Evolutionary conservation across 305 asterid genomes (phyloP).

Genomic region (Fraxinus dipetala): DNA sequence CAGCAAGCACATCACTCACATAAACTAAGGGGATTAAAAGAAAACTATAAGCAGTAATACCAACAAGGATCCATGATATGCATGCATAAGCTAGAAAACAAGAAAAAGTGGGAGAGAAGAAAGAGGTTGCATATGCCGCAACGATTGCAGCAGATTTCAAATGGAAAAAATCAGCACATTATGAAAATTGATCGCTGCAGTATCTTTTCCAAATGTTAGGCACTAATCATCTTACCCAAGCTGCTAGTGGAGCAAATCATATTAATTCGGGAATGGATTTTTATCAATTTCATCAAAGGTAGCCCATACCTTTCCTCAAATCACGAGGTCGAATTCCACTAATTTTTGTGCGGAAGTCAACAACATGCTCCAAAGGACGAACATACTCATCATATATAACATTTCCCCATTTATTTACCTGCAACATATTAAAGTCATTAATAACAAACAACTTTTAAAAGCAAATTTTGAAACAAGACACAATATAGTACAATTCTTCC

Average conservation of each 20-base stretch:
- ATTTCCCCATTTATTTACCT: constrained; percentile 92
- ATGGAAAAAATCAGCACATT: neutral
- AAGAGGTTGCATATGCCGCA: neutral
- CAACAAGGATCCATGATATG: neutral
- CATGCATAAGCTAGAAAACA: neutral
- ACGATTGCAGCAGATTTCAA: neutral
- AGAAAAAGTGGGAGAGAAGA: neutral
- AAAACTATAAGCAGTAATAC: neutral
- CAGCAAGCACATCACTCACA: neutral
- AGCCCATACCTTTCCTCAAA: constrained; percentile 63
- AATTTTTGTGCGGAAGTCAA: constrained; percentile 84
- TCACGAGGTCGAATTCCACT: constrained; percentile 92
- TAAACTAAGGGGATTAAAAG: neutral
- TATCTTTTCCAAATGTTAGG: neutral
- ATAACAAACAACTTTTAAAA: constrained; percentile 11
- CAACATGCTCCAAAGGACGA: constrained; percentile 76
- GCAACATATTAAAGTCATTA: constrained; percentile 28
- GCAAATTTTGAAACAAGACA: neutral
- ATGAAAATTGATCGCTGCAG: neutral
- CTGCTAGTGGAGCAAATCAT: neutral
- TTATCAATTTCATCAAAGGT: constrained; percentile 1
- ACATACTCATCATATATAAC: constrained; percentile 80
- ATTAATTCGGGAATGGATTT: neutral
- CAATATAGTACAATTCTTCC: neutral
- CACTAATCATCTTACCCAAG: neutral